Evolutionary conservation across 2,329 filamentous ascomycete genomes (phyloP).

Genomic region (Talaromyces funiculosus): DNA sequence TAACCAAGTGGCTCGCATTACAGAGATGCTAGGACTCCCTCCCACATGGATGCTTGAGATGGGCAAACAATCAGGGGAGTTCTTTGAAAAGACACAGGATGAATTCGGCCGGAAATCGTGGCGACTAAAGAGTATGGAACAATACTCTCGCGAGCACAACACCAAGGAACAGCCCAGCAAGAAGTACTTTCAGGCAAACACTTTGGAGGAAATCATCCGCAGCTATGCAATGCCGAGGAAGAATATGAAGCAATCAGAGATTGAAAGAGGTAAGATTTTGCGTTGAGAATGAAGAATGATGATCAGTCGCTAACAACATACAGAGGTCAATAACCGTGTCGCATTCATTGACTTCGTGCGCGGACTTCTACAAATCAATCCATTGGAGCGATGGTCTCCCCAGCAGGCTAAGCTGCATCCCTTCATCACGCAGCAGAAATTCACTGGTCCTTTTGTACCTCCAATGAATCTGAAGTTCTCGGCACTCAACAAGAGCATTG

Average conservation of each 20-base stretch:
- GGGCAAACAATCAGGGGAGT: constrained; percentile 95
- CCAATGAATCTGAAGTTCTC: constrained; percentile 94
- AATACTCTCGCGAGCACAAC: constrained; percentile 90
- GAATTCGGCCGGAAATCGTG: constrained; percentile 90
- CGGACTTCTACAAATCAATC: constrained; percentile 88
- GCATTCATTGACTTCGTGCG: constrained; percentile 98
- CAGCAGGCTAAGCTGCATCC: constrained; percentile 96
- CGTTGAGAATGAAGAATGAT: background rate
- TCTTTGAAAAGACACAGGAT: constrained; percentile 88
- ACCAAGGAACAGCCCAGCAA: constrained; percentile 99
- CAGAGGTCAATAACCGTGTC: constrained; percentile 97
- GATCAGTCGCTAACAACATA: constrained; percentile 12
- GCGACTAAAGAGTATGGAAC: constrained; percentile 92
- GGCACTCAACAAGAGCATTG: constrained; percentile 77
- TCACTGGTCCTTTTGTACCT: constrained; percentile 89
- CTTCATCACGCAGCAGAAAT: constrained; percentile 98
- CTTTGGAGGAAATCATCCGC: constrained; percentile 93
- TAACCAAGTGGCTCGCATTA: constrained; percentile 94
- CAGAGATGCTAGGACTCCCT: constrained; percentile 94
- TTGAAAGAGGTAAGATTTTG: constrained; percentile 74
- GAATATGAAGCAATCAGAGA: constrained; percentile 97
- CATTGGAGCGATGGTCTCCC: constrained; percentile 92
- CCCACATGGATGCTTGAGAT: constrained; percentile 99
- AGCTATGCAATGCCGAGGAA: constrained; percentile 97
- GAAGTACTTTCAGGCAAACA: constrained; percentile 96